Conservation (phyloP, 768 basidiomycete species). For the Stropharia rugosoannulata region DNA sequence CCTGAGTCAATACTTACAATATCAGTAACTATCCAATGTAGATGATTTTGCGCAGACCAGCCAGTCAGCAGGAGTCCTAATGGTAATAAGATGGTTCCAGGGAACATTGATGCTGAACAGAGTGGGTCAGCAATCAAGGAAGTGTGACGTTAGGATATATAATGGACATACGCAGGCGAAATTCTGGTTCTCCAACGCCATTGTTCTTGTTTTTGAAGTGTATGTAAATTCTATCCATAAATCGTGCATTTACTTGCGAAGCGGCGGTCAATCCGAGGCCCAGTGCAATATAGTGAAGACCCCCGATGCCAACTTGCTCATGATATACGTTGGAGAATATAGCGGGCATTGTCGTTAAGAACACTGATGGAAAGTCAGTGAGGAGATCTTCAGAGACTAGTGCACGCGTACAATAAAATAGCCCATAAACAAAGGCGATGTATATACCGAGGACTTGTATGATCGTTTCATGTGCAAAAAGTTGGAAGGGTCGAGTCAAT, state of each 20-base stretch:
- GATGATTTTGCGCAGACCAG: slow-evolving; percentile 57
- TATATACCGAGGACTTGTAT: slow-evolving; percentile 66
- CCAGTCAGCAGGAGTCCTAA: slow-evolving; percentile 68
- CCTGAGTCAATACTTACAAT: slow-evolving; percentile 40
- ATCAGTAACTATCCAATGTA: slow-evolving; percentile 73
- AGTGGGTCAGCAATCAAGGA: background rate
- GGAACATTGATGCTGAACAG: slow-evolving; percentile 54
- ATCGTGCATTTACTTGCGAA: slow-evolving; percentile 53
- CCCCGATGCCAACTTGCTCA: slow-evolving; percentile 54
- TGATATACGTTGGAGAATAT: slow-evolving; percentile 59
- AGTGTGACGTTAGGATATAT: background rate
- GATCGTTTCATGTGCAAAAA: slow-evolving; percentile 64
- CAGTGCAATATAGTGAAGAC: slow-evolving; percentile 70
- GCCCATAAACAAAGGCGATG: slow-evolving; percentile 69
- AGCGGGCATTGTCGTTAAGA: slow-evolving; percentile 60
- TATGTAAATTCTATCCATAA: slow-evolving; percentile 55
- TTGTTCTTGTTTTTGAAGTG: slow-evolving; percentile 48
- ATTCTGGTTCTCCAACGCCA: slow-evolving; percentile 49
- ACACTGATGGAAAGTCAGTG: slow-evolving; percentile 39
- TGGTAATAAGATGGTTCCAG: slow-evolving; percentile 60
- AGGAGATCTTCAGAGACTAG: background rate
- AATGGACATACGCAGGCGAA: slow-evolving; percentile 40
- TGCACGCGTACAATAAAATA: slow-evolving; percentile 48
- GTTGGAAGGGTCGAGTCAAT: slow-evolving; percentile 63
- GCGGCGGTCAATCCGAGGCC: slow-evolving; percentile 58